A percentile compares a stretch with the other conserved stretches of the same genome.
Conservation (phyloP, 441 rosid genomes). For the Viola pubescens region DNA sequence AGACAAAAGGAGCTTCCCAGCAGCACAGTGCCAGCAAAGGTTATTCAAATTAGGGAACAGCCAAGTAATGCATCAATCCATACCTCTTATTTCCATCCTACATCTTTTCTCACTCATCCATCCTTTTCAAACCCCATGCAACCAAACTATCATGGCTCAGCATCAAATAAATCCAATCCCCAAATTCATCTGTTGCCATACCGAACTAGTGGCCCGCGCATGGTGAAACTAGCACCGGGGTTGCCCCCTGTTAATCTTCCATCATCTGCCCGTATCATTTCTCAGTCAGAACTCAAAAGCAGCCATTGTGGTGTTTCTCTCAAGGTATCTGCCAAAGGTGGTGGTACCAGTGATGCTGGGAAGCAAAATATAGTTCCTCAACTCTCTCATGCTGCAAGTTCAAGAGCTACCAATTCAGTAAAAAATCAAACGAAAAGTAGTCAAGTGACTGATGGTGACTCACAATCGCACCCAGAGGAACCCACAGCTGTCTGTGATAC, state of each 20-base stretch:
- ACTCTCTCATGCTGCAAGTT: conserved; percentile 25
- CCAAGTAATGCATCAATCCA: conserved; percentile 15
- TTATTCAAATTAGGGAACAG: conserved; percentile 26
- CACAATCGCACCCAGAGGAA: conserved; percentile 26
- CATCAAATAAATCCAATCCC: conserved; percentile 31
- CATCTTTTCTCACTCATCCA: conserved; percentile 20
- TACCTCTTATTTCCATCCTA: conserved; percentile 18
- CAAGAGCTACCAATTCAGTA: conserved; percentile 16
- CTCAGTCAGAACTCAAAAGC: conserved; percentile 56
- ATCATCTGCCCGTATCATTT: conserved; percentile 73
- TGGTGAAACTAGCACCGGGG: conserved; percentile 93
- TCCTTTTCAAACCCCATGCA: conserved; percentile 23
- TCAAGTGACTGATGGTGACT: conserved; percentile 26
- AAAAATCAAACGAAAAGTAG: conserved; percentile 26
- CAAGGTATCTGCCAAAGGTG: conserved; percentile 25
- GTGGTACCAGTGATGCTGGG: conserved; percentile 26
- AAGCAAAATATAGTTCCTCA: conserved; percentile 30
- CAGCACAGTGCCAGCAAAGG: conserved; percentile 21
- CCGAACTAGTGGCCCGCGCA: conserved; percentile 37
- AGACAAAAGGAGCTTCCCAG: conserved; percentile 28
- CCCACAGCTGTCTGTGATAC: conserved; percentile 38
- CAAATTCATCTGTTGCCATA: conserved; percentile 38
- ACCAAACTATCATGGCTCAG: conserved; percentile 25
- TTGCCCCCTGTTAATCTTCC: conserved; percentile 96
- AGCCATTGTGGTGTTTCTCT: conserved; percentile 34